Evolutionary conservation across 352 stramenopile genomes (phyloP).

Genomic region (Globisporangium nunn): DNA sequence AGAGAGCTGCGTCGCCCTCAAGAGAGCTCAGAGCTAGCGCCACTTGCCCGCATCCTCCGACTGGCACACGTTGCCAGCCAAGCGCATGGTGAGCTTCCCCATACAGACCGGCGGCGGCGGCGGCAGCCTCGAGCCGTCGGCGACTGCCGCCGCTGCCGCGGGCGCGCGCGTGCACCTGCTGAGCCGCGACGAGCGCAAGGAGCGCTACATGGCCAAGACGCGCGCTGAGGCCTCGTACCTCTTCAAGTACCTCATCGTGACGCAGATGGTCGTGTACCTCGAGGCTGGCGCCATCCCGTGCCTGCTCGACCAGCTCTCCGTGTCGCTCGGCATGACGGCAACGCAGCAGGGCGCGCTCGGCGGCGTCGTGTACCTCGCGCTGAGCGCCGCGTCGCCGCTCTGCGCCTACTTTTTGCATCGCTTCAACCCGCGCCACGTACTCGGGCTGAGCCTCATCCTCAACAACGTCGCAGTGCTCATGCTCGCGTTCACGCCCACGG

Average conservation of each 20-base stretch:
- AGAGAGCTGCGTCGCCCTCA: no score
- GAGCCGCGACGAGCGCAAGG: conserved; percentile 49
- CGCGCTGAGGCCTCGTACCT: conserved; percentile 67
- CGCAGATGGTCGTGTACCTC: conserved; percentile 78
- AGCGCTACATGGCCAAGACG: conserved; percentile 68
- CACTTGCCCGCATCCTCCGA: no score
- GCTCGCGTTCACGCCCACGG: conserved; percentile 65
- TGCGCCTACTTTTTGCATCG: conserved; percentile 67
- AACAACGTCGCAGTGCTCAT: conserved; percentile 75
- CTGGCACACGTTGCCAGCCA: background rate
- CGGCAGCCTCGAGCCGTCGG: background rate
- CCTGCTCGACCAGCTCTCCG: conserved; percentile 70
- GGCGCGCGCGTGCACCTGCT: conserved; percentile 10
- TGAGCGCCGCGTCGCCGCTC: conserved; percentile 71
- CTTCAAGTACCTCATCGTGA: conserved; percentile 85
- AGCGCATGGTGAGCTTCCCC: conserved; percentile 25
- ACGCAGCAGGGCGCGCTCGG: conserved; percentile 73
- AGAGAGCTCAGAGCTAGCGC: no score
- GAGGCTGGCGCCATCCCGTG: conserved; percentile 78
- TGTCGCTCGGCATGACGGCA: conserved; percentile 58
- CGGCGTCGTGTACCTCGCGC: conserved; percentile 70
- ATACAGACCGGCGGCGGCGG: conserved; percentile 4
- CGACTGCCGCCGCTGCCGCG: conserved; percentile 1
- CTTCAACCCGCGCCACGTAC: conserved; percentile 55
- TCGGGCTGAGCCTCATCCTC: conserved; percentile 61